Base-by-base conservation (phyloP, 2,329 filamentous ascomycete species). In the Colletotrichum tanaceti region DNA sequence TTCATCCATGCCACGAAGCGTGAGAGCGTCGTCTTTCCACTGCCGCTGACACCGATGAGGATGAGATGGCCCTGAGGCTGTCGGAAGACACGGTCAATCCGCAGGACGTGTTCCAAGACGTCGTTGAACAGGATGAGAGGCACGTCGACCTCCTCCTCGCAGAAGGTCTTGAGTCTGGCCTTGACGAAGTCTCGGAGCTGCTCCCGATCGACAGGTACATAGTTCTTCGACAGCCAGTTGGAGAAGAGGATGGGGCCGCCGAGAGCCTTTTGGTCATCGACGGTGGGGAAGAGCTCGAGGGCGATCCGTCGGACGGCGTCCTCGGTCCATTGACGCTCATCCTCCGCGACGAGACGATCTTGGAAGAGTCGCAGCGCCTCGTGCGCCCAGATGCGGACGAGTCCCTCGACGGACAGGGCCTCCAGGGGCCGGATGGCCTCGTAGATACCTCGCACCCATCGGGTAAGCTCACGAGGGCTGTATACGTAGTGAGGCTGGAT, bases 1-100 rank as follows among this genome's bases (percentile, higher is more conserved):
- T 99, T 99, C 96, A 99, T 99, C 96, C 96, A 99, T 54, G 96
- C 96, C 70, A 99, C 96, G 72, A 99, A 99, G 65, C 97, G 91
- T 39, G 97, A 98, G 14, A 99, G 83, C 0, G 96, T 99, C 4
- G 96, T 99, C 85, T 99, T 99, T 81, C 96, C 96, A 84, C 93
- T 97, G 73, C 96, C 97, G 78, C 96, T 99, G 63, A 99, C 96
- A 83, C 96, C 96, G 74, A 99, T 99, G 65, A 99, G 86, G 73
- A 99, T 99, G 71, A 99, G 86, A 86, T 99, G 96, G 64, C 96
- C 96, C 78, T 99, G 96, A 1, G 97, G 96, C 77, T 99, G 96
- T 75, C 97, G 89, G 87, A 99, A 99, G 53, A 99, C 96, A 80
- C 96, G 92, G 81, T 99, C 96, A 75, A 99, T 99, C 68, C 97